A percentile compares a stretch with the other conserved stretches of the same genome.
These are phyloP conservation scores for Penicillium odoratum DNA, from an alignment of 495 filamentous ascomycete genomes.

Conservation along the genomic window DNA sequence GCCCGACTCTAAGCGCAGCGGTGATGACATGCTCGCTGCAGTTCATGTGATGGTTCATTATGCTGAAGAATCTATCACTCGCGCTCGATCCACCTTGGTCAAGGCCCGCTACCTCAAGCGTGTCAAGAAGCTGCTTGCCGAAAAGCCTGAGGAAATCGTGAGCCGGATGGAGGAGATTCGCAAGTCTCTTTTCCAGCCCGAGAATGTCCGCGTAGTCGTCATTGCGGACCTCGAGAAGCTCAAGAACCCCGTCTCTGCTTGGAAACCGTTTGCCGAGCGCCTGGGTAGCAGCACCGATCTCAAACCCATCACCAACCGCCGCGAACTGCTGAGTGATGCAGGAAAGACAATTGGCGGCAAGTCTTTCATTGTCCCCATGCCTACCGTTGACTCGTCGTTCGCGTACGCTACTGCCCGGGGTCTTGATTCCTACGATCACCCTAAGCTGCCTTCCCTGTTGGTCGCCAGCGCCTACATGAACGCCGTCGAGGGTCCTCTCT, in stretches of 20 bases:
- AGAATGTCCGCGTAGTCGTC: conserved; percentile 82
- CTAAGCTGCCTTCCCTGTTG: conserved; percentile 74
- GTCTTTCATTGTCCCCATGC: conserved; percentile 83
- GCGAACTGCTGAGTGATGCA: conserved; percentile 65
- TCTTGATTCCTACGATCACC: conserved; percentile 71
- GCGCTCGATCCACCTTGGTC: conserved; percentile 79
- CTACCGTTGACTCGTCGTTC: conserved; percentile 91
- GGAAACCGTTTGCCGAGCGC: conserved; percentile 63
- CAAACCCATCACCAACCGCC: conserved; percentile 57
- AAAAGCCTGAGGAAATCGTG: conserved; percentile 69
- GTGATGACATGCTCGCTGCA: conserved; percentile 65
- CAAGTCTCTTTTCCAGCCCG: conserved; percentile 68
- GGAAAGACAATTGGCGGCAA: conserved; percentile 71
- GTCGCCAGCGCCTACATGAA: conserved; percentile 90
- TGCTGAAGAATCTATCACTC: conserved; percentile 66
- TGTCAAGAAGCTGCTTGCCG: conserved; percentile 72
- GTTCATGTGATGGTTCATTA: conserved; percentile 81
- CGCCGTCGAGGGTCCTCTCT: conserved; percentile 89
- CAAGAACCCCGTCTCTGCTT: conserved; percentile 74
- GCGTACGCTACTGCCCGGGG: conserved; percentile 73
- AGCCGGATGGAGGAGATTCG: conserved; percentile 74
- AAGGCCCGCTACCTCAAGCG: conserved; percentile 87
- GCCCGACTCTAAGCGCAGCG: conserved; percentile 87
- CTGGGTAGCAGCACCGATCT: conserved; percentile 50
- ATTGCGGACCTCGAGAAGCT: conserved; percentile 80